phyloP scores from a whole-genome alignment of 1,139 yeast genomes.

The Taphrina confusa region DNA sequence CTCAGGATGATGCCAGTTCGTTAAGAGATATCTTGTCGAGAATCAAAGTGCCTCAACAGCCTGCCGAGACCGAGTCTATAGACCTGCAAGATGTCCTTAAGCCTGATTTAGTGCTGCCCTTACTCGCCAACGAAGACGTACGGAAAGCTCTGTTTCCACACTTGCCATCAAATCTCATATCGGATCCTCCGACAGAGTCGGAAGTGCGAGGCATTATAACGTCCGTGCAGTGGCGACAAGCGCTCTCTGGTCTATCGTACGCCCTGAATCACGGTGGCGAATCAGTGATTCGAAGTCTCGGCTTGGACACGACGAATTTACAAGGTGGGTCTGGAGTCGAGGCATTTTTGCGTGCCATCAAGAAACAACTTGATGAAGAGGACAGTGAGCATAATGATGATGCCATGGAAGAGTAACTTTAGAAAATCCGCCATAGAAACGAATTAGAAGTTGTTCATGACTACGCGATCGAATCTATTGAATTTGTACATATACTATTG shows the following conservation, averaged over 20 bases:
- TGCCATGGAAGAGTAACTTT: conserved; percentile 21
- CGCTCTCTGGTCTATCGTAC: conserved; percentile 5
- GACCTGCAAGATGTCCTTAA: conserved; percentile 14
- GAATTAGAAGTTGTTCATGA: too few species aligned
- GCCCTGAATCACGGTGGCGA: conserved; percentile 11
- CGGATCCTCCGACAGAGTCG: conserved; percentile 24
- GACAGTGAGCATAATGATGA: neutral
- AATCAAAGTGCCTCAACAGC: conserved; percentile 8
- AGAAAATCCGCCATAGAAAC: too few species aligned
- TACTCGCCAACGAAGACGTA: conserved; percentile 10
- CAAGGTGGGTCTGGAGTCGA: conserved; percentile 14
- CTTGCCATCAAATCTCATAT: conserved; percentile 7
- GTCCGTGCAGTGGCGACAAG: conserved; percentile 18
- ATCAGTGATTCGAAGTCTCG: conserved; percentile 13
- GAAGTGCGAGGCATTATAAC: conserved; percentile 17
- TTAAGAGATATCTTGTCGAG: conserved; percentile 3
- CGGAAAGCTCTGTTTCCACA: conserved; percentile 13
- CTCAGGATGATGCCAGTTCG: neutral
- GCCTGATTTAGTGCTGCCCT: conserved; percentile 7
- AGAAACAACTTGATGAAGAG: neutral
- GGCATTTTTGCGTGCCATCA: conserved; percentile 18
- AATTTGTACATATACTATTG: too few species aligned
- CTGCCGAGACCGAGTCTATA: neutral
- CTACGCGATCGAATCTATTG: too few species aligned
- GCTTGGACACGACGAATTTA: neutral